Conservation (phyloP, 768 basidiomycete genomes). For the Mycena vitilis region DNA sequence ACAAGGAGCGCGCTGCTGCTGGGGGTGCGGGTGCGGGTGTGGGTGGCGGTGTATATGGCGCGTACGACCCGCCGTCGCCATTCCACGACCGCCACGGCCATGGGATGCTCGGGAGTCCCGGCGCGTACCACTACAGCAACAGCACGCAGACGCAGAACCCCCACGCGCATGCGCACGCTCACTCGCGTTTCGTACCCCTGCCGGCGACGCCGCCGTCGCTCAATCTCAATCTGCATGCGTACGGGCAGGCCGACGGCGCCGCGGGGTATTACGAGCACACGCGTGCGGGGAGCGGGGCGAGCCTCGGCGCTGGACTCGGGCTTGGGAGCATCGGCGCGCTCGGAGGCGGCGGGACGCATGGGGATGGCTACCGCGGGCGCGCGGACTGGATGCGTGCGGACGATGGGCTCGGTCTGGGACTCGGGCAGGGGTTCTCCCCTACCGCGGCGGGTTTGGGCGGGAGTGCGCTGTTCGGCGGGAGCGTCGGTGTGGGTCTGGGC, state of each 20-base stretch:
- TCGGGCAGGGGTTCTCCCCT: background rate
- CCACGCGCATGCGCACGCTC: slow-evolving; percentile 9
- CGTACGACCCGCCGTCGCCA: slow-evolving; percentile 8
- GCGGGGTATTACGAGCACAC: slow-evolving; percentile 16
- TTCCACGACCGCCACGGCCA: background rate
- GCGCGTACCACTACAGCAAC: background rate
- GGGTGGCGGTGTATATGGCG: background rate
- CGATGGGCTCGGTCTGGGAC: slow-evolving; percentile 22
- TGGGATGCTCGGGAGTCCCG: slow-evolving; percentile 4
- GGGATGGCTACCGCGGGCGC: background rate
- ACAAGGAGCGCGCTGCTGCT: background rate
- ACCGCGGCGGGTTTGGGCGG: background rate
- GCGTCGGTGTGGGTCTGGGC: background rate
- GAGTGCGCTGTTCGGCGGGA: background rate
- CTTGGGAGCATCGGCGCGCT: background rate
- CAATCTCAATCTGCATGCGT: background rate
- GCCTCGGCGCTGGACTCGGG: background rate
- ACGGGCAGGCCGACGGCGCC: background rate
- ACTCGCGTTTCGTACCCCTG: background rate
- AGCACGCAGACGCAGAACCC: background rate
- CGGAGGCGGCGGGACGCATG: background rate
- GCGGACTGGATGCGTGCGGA: slow-evolving; percentile 37
- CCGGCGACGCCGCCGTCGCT: background rate
- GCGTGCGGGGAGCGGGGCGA: background rate
- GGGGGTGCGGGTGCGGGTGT: too few species aligned